Base-by-base conservation (phyloP, 1,139 yeast species). In the Starmera stellimalicola region DNA sequence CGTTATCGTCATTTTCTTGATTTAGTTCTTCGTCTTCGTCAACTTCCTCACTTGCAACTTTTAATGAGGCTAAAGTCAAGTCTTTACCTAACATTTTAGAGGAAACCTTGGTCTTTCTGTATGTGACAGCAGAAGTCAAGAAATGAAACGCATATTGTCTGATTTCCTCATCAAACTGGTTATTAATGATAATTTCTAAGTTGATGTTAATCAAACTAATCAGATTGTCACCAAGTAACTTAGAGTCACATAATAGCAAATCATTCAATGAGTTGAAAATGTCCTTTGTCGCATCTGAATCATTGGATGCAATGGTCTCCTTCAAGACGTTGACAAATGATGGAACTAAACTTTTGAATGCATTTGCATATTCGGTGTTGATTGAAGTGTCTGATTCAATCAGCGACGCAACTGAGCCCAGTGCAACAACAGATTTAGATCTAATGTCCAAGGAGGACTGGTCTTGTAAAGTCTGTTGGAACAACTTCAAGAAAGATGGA, bases 211-310 rank as follows among this genome's bases (percentile, higher is more conserved):
- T 64, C 50, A 91, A 70, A 38, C 69, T 76, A 35, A 77, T 63
- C 47, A 91, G 67, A 45, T 77, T 71, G 52, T 83, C 83, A 50
- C 95, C 94, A 26, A 88, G 68, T 44, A 91, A 66, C 49, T 77
- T 77, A 47, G 82, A 65, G 50, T 88, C 96, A 45, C 81, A 65
- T 51, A 78, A 67, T 37, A 87, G 65, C 52, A 93, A 69, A 44
- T 82, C 77, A 62, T 81, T 84, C 64, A 91, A 79, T 32, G 85
- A 83, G 56, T 82, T 88, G 65, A 88, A 91, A 30, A 87, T 73
- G 45, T 77, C 76, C 58, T 72, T 76, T 33, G 88, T 81, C 43
- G 73, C 68, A 43, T 75, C 87, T 26, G 73, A 63, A 50, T 91
- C 96, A 47, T 75, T 81, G 30, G 72, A 68, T 34, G 70, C 60